Conservation (phyloP, 306 rosid genomes). For the Vigna radiata region DNA sequence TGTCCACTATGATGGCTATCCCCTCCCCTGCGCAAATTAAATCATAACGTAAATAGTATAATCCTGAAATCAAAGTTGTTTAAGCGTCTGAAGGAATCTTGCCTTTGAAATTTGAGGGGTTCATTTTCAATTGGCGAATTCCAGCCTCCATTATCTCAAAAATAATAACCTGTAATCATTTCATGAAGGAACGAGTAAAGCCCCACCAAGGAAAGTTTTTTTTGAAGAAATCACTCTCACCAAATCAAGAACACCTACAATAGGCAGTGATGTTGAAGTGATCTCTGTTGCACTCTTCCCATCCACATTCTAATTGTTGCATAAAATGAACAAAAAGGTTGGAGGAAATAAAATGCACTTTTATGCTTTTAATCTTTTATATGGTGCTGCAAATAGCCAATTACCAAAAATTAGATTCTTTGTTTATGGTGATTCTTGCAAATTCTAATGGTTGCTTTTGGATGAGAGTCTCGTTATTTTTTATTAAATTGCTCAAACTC, state of each 20-base stretch:
- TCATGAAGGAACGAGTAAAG: not conserved
- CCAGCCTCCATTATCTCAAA: not conserved
- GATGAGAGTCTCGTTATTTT: not conserved
- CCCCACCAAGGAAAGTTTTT: not conserved
- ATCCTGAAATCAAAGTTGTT: constrained; percentile 6
- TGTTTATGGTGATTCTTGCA: not conserved
- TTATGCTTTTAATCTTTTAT: not conserved
- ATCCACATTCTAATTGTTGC: too few species aligned
- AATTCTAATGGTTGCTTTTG: not conserved
- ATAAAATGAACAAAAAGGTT: too few species aligned
- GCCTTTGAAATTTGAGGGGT: not conserved
- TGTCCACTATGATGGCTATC: too few species aligned
- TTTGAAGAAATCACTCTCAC: too few species aligned
- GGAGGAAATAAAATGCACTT: not conserved
- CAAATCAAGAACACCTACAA: too few species aligned
- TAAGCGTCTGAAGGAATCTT: not conserved
- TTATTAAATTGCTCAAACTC: constrained; percentile 22
- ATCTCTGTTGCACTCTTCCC: too few species aligned
- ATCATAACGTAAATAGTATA: not conserved
- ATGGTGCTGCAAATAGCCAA: not conserved
- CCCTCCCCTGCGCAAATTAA: not conserved
- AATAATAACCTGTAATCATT: not conserved
- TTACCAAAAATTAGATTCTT: too few species aligned
- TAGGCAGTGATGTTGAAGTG: too few species aligned
- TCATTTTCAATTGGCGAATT: not conserved